phyloP scores from a whole-genome alignment of 805 yeast species.

The Isabelozyma rhagii region DNA sequence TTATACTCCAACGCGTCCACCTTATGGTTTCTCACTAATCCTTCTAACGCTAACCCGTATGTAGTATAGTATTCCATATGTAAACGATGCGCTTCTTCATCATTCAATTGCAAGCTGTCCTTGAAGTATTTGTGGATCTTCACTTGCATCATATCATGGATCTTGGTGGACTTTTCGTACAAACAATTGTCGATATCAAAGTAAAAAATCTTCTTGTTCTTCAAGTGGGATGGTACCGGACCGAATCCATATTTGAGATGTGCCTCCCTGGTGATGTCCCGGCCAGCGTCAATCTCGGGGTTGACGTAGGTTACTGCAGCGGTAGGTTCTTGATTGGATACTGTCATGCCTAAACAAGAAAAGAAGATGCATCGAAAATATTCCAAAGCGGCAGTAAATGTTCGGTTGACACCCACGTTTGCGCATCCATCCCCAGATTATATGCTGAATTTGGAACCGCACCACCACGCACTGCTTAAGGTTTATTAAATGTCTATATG shows the following conservation, averaged over 20 bases:
- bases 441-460: no score
- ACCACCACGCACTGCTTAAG: no score
- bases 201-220: constrained; percentile 50
- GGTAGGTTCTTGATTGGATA: not conserved
- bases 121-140: constrained; percentile 81
- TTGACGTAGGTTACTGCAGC: not conserved
- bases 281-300: not conserved
- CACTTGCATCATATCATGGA: constrained; percentile 85
- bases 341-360: not conserved
- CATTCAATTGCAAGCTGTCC: constrained; percentile 54
- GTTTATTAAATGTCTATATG: no score
- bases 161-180: constrained; percentile 67
- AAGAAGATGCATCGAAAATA: not conserved
- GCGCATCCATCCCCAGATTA: not conserved
- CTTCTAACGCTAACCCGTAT: constrained; percentile 92
- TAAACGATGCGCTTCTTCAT: constrained; percentile 69
- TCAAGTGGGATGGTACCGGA: constrained; percentile 23
- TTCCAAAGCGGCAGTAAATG: no score
- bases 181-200: constrained; percentile 95
- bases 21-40: constrained; percentile 64
- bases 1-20: constrained; percentile 90
- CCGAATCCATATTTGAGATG: constrained; percentile 30
- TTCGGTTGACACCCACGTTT: not conserved
- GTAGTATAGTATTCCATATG: constrained; percentile 76
- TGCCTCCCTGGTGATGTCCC: constrained; percentile 9